Evolutionary conservation across 345 rosid genomes (phyloP).

Genomic region (Eutrema japonicum): DNA sequence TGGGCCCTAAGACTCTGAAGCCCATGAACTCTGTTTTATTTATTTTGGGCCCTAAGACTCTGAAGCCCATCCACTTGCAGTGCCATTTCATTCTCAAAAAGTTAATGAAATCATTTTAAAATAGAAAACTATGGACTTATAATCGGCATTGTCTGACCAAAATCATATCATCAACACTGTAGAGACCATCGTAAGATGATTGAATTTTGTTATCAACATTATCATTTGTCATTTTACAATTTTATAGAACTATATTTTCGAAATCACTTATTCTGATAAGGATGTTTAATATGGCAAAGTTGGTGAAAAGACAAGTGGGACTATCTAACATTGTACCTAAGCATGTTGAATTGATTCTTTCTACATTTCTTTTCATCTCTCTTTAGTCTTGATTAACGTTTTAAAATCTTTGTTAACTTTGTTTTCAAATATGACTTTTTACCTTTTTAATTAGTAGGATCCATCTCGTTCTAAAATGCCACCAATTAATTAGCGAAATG

Average conservation of each 20-base stretch:
- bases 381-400: slow-evolving; percentile 26
- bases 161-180: background rate
- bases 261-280: background rate
- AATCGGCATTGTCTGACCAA: slow-evolving; percentile 17
- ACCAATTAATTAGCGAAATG: background rate
- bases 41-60: no score
- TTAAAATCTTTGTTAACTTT: background rate
- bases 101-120: background rate
- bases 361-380: slow-evolving; percentile 37
- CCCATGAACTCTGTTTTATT: no score
- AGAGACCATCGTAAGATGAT: background rate
- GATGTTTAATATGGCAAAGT: slow-evolving; percentile 28
- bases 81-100: no score
- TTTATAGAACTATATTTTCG: background rate
- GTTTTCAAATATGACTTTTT: slow-evolving; percentile 27
- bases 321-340: slow-evolving; percentile 45
- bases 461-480: background rate
- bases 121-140: background rate
- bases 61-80: no score
- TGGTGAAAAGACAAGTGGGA: slow-evolving; percentile 45
- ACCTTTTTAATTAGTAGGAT: background rate
- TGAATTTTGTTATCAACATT: background rate
- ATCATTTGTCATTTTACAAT: background rate
- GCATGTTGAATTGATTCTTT: slow-evolving; percentile 42
- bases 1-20: no score